phyloP scores from a whole-genome alignment of 371 early-diverging fungal species.

The Syncephalastrum racemosum region DNA sequence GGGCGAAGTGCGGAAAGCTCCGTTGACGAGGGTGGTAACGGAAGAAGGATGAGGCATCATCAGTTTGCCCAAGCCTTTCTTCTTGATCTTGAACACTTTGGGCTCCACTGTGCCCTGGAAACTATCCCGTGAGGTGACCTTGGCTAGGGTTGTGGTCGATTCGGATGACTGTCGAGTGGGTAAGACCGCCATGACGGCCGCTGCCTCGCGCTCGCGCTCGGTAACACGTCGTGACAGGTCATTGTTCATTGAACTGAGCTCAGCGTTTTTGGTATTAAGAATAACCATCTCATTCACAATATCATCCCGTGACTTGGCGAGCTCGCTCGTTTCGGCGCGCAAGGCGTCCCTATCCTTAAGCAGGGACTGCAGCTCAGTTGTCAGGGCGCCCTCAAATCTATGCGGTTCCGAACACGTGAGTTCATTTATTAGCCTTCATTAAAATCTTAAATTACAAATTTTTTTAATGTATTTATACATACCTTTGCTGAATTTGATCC shows the following conservation, averaged over 20 bases:
- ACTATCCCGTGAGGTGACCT: slow-evolving; percentile 25
- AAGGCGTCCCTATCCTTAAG: slow-evolving; percentile 28
- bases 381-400: slow-evolving; percentile 21
- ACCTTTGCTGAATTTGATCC: slow-evolving; percentile 14
- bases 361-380: slow-evolving; percentile 31
- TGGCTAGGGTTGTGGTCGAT: slow-evolving; percentile 17
- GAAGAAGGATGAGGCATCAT: too few species aligned
- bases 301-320: slow-evolving; percentile 35
- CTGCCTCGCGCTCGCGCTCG: slow-evolving; percentile 33
- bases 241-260: slow-evolving; percentile 55
- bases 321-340: slow-evolving; percentile 23
- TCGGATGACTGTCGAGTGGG: slow-evolving; percentile 2
- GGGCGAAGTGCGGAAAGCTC: too few species aligned
- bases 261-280: slow-evolving; percentile 53
- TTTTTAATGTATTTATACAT: slow-evolving; percentile 5
- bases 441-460: not conserved
- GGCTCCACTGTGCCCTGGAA: slow-evolving; percentile 29
- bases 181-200: slow-evolving; percentile 24
- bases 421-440: too few species aligned
- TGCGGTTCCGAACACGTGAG: too few species aligned
- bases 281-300: slow-evolving; percentile 54
- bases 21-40: too few species aligned
- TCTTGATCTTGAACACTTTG: slow-evolving; percentile 46
- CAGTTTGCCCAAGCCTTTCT: slow-evolving; percentile 3
- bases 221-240: slow-evolving; percentile 50